These are phyloP conservation scores for Nevesoporus exiguus DNA, from an alignment of 768 basidiomycete species.

Conservation along the genomic window DNA sequence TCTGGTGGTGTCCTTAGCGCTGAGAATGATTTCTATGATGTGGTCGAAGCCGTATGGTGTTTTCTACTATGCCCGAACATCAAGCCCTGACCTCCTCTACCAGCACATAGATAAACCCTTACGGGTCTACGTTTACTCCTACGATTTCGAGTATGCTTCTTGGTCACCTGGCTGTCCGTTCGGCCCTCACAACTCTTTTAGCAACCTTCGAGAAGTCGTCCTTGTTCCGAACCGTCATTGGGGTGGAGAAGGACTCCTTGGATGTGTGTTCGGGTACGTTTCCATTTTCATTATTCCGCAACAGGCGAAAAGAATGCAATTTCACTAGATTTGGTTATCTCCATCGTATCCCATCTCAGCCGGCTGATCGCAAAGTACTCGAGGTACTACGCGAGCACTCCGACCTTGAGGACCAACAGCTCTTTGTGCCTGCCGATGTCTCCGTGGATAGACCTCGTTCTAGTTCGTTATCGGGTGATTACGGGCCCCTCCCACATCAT, in stretches of 20 bases:
- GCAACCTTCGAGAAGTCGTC: conserved; percentile 89
- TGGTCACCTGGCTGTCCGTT: not conserved
- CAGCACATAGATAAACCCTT: conserved; percentile 94
- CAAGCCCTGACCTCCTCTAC: conserved; percentile 1
- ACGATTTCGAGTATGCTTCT: conserved; percentile 85
- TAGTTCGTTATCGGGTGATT: conserved; percentile 6
- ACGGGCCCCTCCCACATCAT: conserved; percentile 6
- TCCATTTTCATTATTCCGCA: not conserved
- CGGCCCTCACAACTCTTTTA: conserved; percentile 31
- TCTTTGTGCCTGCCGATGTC: conserved; percentile 72
- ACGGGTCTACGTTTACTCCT: conserved; percentile 93
- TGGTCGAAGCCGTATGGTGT: conserved; percentile 79
- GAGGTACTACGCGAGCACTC: conserved; percentile 49
- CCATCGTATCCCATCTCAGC: conserved; percentile 86
- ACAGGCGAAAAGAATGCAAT: conserved; percentile 2
- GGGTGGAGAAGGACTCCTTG: conserved; percentile 94
- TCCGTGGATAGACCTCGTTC: conserved; percentile 12
- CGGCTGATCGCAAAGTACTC: conserved; percentile 56
- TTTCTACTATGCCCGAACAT: not conserved
- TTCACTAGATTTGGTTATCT: conserved; percentile 75
- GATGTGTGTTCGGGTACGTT: conserved; percentile 91
- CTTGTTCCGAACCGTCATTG: conserved; percentile 94
- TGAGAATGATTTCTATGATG: conserved; percentile 94
- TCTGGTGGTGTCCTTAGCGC: conserved; percentile 87
- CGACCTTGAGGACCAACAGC: conserved; percentile 58